Base-by-base conservation (phyloP, 108 stramenopile species). In the Nitzschia sp. region DNA sequence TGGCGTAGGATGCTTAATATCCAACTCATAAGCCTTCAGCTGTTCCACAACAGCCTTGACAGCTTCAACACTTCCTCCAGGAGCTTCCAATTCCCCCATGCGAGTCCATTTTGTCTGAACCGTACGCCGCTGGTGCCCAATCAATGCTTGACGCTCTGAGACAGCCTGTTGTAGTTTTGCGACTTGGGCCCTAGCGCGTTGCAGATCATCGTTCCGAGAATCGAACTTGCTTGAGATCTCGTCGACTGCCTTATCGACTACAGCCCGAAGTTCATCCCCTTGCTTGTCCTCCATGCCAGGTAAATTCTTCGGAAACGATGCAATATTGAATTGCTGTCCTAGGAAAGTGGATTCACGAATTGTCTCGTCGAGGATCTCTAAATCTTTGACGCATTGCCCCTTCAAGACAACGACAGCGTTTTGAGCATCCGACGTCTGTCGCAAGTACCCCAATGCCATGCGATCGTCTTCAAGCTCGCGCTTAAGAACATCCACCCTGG, bases 401-500 rank as follows among this genome's bases (percentile, higher is more conserved):
- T 84, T 80, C 56, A 92, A 64, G 66, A 90, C 83, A 24, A 71
- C 64, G 38, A 96, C 81, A 27, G 88, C 80, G 62, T 78, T 76
- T 74, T 90, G 94, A 23, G 77, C 54, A 23, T 93, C 89, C 13
- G 79, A 64, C 0, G 70, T 70, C 23, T 71, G 53, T 5, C 91
- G 78, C 13, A 96, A 84, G 60, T 83, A 56, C 8, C 80, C 66
- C 8, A 91, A 76, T 6, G 79, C 77, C 30, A 79, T 77, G 32
- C 82, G 72, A 59, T 89, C 84, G 47, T 87, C 83, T 46, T 92
- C 86, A 21, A 87, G 75, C 15, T 83, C 65, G 38, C 67, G 53
- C 62, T 79, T 70, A 71, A 91, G 31, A 59, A 60, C 25, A 66
- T 85, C 80, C 25, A 83, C 60, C 56, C 87, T 91, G 26, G 74